phyloP scores from a whole-genome alignment of 2,329 filamentous ascomycete genomes.

The Talaromyces rugulosus region DNA sequence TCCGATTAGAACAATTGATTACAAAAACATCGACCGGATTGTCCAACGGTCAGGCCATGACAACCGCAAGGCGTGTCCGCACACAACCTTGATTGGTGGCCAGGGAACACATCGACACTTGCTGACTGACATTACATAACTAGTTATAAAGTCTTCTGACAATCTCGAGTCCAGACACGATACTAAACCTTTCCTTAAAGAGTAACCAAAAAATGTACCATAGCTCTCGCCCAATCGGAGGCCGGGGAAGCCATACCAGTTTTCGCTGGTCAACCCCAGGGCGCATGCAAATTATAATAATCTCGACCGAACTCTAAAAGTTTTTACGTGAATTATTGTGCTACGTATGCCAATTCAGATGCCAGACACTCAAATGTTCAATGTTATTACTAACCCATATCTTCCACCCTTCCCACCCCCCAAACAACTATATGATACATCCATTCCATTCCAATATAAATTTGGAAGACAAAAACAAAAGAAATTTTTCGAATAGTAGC shows the following conservation, averaged over 20 bases:
- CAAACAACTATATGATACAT: background rate
- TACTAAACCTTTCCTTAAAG: background rate
- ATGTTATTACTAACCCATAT: background rate
- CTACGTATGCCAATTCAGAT: background rate
- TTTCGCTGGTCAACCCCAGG: background rate
- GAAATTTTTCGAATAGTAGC: background rate
- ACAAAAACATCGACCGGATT: background rate
- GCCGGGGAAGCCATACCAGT: background rate
- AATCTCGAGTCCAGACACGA: background rate
- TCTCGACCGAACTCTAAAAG: background rate
- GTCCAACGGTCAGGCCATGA: background rate
- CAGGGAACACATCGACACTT: background rate
- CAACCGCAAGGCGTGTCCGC: constrained; percentile 3
- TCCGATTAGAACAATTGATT: background rate
- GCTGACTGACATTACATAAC: background rate
- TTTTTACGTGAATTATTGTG: background rate
- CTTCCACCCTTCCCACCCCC: background rate
- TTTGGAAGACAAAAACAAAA: background rate
- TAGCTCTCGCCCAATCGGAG: background rate
- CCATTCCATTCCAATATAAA: background rate
- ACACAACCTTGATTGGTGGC: background rate
- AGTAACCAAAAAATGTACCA: background rate
- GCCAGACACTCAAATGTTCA: background rate
- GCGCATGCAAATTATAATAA: background rate
- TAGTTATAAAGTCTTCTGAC: background rate